Evolutionary conservation across 2,329 filamentous ascomycete species (phyloP), one percentile per base, ranked within the genome.

Genomic region (Aspergillus udagawae): DNA sequence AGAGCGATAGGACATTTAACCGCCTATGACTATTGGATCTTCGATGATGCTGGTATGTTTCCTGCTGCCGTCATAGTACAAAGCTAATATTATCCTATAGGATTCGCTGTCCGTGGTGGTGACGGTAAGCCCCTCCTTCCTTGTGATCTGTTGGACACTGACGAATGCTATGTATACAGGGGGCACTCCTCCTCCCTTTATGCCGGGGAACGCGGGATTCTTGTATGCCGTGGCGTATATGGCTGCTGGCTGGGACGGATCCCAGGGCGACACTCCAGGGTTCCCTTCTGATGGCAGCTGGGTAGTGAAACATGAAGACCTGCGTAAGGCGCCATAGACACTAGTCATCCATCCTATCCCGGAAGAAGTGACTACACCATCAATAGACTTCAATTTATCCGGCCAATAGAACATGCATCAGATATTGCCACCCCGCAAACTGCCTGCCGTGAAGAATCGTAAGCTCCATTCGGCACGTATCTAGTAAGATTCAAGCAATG

Each of bases 181-280:
- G 14, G 60, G 60, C 3, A 62, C 60, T 3, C 60, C 60, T 10
- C 60, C 60, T 1, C 60, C 60, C 3, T 62, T 62, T 27, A 62
- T 62, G 53, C 60, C 60, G 1, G 60, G 60, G 21, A 62, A 62
- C 28, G 60, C 60, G 3, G 58, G 60, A 0, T 58, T 58, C 38
- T 45, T 62, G 3, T 56, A 60, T 20, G 60, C 60, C 60, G 60
- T 62, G 21, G 58, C 60, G n/a, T 62, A 58, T 17, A 62, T 62
- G 58, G 53, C 29, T n/a, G 58, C 58, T 1, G 60, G 60, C 1
- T 62, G 60, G 60, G 35, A 56, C 5, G 60, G 60, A n/a, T 58
- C 58, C 12, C 41, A 50, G 7, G 51, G 51, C 7, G 38, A 58
- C 14, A 35, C 60, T 9, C 60, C 60, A 1, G 60, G 60, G 3